Conservation (phyloP, 2,329 filamentous ascomycete species). For the Penicillium sp. region DNA sequence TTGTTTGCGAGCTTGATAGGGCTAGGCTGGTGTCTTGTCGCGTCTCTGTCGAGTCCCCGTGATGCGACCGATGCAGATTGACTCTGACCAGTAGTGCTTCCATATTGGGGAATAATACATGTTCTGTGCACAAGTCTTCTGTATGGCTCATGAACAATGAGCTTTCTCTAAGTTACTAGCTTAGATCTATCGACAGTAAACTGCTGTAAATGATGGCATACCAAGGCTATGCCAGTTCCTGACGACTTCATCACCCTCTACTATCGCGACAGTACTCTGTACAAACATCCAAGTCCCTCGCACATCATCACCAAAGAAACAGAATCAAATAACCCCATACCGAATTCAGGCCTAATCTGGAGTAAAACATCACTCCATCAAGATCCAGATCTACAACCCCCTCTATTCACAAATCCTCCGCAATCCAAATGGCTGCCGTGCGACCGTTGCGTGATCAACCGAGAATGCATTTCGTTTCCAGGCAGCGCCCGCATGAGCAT, state of each 20-base stretch:
- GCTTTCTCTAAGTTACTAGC: not conserved
- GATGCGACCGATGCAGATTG: not conserved
- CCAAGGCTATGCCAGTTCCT: not conserved
- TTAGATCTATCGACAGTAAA: not conserved
- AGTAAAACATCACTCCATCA: not conserved
- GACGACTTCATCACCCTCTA: not conserved
- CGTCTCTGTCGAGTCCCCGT: not conserved
- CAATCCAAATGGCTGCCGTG: slow-evolving; percentile 4
- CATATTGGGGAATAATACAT: too few species aligned
- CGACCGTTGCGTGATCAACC: slow-evolving; percentile 12
- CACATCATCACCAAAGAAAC: not conserved
- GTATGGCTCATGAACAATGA: not conserved
- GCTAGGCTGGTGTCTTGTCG: not conserved
- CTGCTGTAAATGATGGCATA: not conserved
- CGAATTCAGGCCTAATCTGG: too few species aligned
- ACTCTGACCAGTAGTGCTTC: not conserved
- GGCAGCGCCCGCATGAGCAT: not conserved
- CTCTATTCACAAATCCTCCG: not conserved
- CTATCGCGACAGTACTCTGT: not conserved
- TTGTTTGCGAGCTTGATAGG: not conserved
- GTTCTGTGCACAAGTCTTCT: not conserved
- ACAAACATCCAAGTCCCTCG: too few species aligned
- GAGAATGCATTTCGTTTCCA: slow-evolving; percentile 11
- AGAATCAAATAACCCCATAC: not conserved
- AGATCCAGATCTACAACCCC: not conserved